A percentile compares a stretch with the other conserved stretches of the same genome.
Conservation (phyloP, 352 stramenopile genomes). For the Globisporangium mamillatum region DNA sequence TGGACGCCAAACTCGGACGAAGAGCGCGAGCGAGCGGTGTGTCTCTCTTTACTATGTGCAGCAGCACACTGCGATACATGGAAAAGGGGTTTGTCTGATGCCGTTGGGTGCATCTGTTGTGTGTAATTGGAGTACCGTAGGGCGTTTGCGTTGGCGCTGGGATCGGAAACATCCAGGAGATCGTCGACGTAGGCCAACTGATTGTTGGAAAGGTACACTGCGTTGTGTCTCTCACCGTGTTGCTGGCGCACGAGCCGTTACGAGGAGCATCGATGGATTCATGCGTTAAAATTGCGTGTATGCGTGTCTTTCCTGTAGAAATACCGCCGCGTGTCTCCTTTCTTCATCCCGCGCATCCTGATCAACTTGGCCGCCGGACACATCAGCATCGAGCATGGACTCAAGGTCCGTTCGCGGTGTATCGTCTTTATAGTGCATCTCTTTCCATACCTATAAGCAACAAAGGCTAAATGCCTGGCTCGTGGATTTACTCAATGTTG, state of each 20-base stretch:
- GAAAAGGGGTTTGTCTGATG: background rate
- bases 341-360: constrained; percentile 93
- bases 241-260: no score
- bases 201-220: constrained; percentile 55
- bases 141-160: constrained; percentile 82
- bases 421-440: background rate
- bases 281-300: background rate
- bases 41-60: constrained; percentile 4
- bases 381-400: constrained; percentile 88
- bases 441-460: background rate
- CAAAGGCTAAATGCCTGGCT: background rate
- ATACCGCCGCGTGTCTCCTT: constrained; percentile 89
- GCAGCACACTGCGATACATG: background rate
- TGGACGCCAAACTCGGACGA: constrained; percentile 62
- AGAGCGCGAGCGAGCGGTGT: constrained; percentile 62
- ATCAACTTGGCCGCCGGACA: constrained; percentile 92
- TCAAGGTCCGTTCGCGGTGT: constrained; percentile 51
- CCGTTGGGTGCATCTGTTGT: background rate
- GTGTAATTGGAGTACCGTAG: constrained; percentile 21
- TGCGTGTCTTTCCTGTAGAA: constrained; percentile 35
- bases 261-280: background rate
- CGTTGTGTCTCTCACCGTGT: no score
- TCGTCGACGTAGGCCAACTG: constrained; percentile 70
- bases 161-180: constrained; percentile 87
- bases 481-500: background rate